phyloP scores from a whole-genome alignment of 495 filamentous ascomycete genomes.

The Achaetomiella virescens region DNA sequence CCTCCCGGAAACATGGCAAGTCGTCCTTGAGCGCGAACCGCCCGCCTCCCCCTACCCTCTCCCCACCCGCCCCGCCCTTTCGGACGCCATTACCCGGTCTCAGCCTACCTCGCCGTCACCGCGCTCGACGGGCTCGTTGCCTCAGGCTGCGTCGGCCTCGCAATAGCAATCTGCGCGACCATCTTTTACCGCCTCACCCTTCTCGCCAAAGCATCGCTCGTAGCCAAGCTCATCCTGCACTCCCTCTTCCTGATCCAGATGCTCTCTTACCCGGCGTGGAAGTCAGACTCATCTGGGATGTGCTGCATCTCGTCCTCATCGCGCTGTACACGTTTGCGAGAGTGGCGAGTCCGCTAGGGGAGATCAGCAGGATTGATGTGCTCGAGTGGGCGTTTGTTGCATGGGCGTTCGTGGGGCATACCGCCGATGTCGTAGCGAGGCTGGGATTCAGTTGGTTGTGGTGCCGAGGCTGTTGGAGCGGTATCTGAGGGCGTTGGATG shows the following conservation, averaged over 20 bases:
- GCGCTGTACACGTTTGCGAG: constrained; percentile 12
- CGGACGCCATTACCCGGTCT: constrained; percentile 13
- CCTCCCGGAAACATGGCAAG: constrained; percentile 18
- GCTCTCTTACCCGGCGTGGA: constrained; percentile 18
- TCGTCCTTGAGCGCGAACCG: constrained; percentile 18
- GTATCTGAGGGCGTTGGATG: constrained; percentile 35
- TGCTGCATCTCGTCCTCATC: constrained; percentile 15
- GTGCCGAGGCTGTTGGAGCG: constrained; percentile 14
- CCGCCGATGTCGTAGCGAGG: constrained; percentile 10
- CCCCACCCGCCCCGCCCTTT: constrained; percentile 12
- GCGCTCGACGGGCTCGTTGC: constrained; percentile 24
- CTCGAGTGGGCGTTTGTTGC: constrained; percentile 21
- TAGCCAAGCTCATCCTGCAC: constrained; percentile 18
- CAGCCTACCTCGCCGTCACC: constrained; percentile 17
- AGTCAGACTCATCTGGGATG: constrained; percentile 17
- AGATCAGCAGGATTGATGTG: background rate
- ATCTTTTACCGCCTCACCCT: constrained; percentile 9
- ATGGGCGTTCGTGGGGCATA: constrained; percentile 18
- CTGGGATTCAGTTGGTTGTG: constrained; percentile 11
- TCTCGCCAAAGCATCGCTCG: constrained; percentile 9
- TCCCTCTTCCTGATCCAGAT: constrained; percentile 17
- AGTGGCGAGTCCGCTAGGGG: background rate
- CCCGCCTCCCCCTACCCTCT: constrained; percentile 7
- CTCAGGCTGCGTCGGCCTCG: constrained; percentile 16
- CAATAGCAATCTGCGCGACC: constrained; percentile 18